These are phyloP conservation scores for Phascolomyces articulosus DNA, from an alignment of 371 early-diverging fungal species.

Conservation along the genomic window DNA sequence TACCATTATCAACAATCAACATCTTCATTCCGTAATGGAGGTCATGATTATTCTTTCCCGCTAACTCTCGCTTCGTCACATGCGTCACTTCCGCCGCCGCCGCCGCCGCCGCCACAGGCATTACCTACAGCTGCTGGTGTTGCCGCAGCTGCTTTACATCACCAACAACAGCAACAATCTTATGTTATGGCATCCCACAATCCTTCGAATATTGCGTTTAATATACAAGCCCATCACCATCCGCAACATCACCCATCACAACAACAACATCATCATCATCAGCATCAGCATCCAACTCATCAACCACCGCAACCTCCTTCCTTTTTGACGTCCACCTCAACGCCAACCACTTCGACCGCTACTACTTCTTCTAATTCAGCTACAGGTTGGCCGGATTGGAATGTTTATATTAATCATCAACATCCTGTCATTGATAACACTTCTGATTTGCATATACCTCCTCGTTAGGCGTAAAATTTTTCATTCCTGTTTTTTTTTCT, in stretches of 20 bases:
- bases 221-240: too few species aligned
- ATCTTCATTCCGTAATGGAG: not conserved
- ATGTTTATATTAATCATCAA: slow-evolving; percentile 1
- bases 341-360: not conserved
- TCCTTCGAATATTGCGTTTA: not conserved
- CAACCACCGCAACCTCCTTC: not conserved
- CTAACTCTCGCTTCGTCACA: not conserved
- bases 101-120: not conserved
- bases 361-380: not conserved
- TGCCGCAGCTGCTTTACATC: not conserved
- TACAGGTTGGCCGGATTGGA: slow-evolving; percentile 8
- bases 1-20: slow-evolving; percentile 6
- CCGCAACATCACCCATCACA: not conserved
- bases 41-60: slow-evolving; percentile 1
- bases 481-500: too few species aligned
- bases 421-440: slow-evolving; percentile 5
- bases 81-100: not conserved
- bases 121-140: not conserved
- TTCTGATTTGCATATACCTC: slow-evolving; percentile 6
- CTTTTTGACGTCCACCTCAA: not conserved
- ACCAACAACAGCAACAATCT: not conserved
- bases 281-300: not conserved
- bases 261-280: slow-evolving; percentile 5
- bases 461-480: not conserved
- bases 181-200: not conserved